These are phyloP conservation scores for Ochromonas danica DNA, from an alignment of 108 stramenopile genomes.

Conservation along the genomic window DNA sequence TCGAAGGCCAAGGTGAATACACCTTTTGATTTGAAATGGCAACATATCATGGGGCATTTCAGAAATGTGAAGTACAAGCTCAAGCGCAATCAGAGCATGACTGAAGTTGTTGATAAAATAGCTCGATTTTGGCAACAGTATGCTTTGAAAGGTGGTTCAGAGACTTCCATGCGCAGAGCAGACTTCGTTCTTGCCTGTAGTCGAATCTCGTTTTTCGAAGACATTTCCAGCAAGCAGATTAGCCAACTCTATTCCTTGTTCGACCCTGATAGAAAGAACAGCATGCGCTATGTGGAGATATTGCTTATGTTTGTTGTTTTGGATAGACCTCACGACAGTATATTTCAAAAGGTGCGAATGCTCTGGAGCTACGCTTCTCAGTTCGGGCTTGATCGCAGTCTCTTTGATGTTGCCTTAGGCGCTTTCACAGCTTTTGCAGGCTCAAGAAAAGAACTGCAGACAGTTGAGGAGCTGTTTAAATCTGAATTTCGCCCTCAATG, in stretches of 20 bases:
- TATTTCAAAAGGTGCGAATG: background rate
- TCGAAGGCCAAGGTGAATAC: background rate
- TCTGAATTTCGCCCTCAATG: background rate
- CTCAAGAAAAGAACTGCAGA: background rate
- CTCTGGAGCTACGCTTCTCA: background rate
- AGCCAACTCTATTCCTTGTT: background rate
- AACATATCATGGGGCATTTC: background rate
- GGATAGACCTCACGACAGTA: background rate
- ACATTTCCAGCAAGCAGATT: background rate
- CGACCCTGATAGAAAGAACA: conserved; percentile 12
- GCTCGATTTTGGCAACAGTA: background rate
- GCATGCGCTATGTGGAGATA: background rate
- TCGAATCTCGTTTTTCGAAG: background rate
- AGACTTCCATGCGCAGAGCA: background rate
- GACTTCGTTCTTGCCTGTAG: background rate
- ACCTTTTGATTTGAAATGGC: background rate
- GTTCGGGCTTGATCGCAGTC: conserved; percentile 1
- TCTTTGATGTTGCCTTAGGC: background rate
- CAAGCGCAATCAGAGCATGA: conserved; percentile 15
- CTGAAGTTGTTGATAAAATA: background rate
- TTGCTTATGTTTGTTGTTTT: background rate
- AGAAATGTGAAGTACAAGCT: background rate
- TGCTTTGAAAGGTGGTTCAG: background rate
- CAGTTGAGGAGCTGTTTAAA: background rate
- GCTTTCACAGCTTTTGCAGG: background rate